Conservation (phyloP, 2,329 filamentous ascomycete genomes). For the Cladosporium halotolerans region DNA sequence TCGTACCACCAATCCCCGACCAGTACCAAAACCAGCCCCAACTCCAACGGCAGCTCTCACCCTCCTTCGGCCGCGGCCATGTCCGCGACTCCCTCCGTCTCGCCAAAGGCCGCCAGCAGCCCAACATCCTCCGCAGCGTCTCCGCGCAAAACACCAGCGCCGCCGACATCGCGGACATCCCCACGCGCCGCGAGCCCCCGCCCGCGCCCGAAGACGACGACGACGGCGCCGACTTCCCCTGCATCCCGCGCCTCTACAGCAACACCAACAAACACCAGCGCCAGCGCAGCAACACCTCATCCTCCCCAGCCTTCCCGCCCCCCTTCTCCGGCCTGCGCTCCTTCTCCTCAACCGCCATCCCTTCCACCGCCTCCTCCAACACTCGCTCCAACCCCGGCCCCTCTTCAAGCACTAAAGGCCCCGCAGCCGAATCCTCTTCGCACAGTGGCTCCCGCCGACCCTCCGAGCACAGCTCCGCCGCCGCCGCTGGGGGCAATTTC, state of each 20-base stretch:
- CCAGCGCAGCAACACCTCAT: slow-evolving; percentile 74
- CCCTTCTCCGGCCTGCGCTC: slow-evolving; percentile 62
- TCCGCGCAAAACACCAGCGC: slow-evolving; percentile 18
- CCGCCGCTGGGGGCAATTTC: slow-evolving; percentile 14
- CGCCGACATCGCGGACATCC: slow-evolving; percentile 15
- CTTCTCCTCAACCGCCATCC: slow-evolving; percentile 54
- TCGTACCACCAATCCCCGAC: slow-evolving; percentile 27
- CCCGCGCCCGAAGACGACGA: slow-evolving; percentile 30
- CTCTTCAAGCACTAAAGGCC: slow-evolving; percentile 12
- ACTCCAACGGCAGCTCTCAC: slow-evolving; percentile 23
- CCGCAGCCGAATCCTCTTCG: slow-evolving; percentile 15
- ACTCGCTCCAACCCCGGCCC: slow-evolving; percentile 17
- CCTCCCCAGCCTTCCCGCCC: slow-evolving; percentile 62
- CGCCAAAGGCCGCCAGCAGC: slow-evolving; percentile 58
- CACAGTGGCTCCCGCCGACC: slow-evolving; percentile 22
- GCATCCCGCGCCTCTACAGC: slow-evolving; percentile 64
- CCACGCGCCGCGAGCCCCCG: neutral
- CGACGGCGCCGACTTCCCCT: slow-evolving; percentile 64
- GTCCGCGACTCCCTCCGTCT: slow-evolving; percentile 87
- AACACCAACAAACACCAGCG: slow-evolving; percentile 60
- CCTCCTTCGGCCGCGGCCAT: slow-evolving; percentile 40
- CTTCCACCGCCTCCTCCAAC: slow-evolving; percentile 33
- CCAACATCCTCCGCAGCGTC: slow-evolving; percentile 17
- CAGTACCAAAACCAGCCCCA: slow-evolving; percentile 25
- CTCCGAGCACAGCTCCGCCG: slow-evolving; percentile 16